phyloP scores from a whole-genome alignment of 2,329 filamentous ascomycete species.

The Colletotrichum tofieldiae region DNA sequence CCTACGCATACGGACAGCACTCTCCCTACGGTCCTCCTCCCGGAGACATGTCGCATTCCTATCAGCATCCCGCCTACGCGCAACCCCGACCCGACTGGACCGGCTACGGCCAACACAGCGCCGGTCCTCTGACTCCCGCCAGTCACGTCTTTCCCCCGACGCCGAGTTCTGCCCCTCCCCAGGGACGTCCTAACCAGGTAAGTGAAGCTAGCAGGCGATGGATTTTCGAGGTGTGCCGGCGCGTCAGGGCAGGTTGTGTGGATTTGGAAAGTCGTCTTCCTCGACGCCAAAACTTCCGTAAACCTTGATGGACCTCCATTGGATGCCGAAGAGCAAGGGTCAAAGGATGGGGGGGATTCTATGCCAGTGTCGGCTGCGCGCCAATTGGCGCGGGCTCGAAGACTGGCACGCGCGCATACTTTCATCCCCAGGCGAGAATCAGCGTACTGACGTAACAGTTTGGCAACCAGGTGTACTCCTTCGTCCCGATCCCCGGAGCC shows the following conservation, averaged over 20 bases:
- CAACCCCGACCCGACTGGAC: conserved; percentile 83
- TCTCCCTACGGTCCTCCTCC: conserved; percentile 88
- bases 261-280: too few species aligned
- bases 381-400: background rate
- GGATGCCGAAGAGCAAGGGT: background rate
- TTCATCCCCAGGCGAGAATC: background rate
- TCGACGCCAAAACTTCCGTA: background rate
- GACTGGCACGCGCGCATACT: conserved; percentile 16
- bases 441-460: conserved; percentile 44
- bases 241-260: background rate
- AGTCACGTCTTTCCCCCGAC: conserved; percentile 71
- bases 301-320: background rate
- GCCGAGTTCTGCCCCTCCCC: conserved; percentile 69
- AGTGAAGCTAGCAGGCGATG: conserved; percentile 50
- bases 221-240: background rate
- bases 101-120: conserved; percentile 72
- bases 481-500: conserved; percentile 96
- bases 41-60: conserved; percentile 89
- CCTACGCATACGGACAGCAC: conserved; percentile 87
- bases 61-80: conserved; percentile 77
- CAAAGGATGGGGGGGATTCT: background rate
- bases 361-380: background rate
- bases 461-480: conserved; percentile 86
- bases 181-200: conserved; percentile 74
- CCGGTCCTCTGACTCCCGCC: conserved; percentile 64